Percentiles rank a stretch among this genome's conserved stretches.
These are phyloP conservation scores for Boletales sp. DNA, from an alignment of 768 basidiomycete genomes.

Conservation along the genomic window DNA sequence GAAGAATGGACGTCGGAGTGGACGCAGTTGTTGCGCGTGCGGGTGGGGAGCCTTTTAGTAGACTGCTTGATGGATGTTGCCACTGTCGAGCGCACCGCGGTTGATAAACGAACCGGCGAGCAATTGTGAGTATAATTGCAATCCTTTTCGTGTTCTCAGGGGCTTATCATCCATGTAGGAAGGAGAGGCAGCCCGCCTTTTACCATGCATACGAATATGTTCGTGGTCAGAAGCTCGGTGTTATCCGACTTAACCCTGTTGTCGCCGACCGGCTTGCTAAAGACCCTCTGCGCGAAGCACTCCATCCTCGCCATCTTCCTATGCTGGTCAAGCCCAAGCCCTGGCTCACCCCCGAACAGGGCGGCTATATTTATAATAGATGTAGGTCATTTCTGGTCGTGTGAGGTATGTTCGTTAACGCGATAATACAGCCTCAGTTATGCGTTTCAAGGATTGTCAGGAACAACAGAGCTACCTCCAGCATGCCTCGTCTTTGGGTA, in stretches of 20 bases:
- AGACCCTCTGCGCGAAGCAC: conserved; percentile 62
- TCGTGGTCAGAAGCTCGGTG: conserved; percentile 92
- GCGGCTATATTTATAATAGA: conserved; percentile 79
- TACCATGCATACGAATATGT: conserved; percentile 88
- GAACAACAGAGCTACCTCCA: conserved; percentile 81
- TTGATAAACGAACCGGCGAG: conserved; percentile 57
- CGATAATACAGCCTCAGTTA: conserved; percentile 51
- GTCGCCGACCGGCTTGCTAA: conserved; percentile 75
- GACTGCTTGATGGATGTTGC: conserved; percentile 84
- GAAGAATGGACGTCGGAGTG: conserved; percentile 80
- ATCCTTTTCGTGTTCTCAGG: background rate
- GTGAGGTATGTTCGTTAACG: background rate
- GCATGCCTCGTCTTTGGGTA: conserved; percentile 67
- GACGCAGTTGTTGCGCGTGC: conserved; percentile 73
- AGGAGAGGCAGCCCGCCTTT: conserved; percentile 86
- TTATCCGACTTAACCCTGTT: conserved; percentile 81
- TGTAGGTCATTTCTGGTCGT: conserved; percentile 41
- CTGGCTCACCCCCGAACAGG: conserved; percentile 74
- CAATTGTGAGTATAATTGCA: conserved; percentile 44
- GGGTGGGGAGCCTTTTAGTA: conserved; percentile 79
- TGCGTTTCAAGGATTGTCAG: conserved; percentile 89
- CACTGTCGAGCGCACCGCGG: conserved; percentile 59
- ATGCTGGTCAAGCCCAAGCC: conserved; percentile 92
- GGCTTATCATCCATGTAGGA: conserved; percentile 34
- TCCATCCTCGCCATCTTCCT: conserved; percentile 92